Percentiles rank a stretch among this genome's conserved stretches.
These are phyloP conservation scores for Blastobotrys malaysiensis DNA, from an alignment of 1,139 yeast genomes.

Conservation along the genomic window DNA sequence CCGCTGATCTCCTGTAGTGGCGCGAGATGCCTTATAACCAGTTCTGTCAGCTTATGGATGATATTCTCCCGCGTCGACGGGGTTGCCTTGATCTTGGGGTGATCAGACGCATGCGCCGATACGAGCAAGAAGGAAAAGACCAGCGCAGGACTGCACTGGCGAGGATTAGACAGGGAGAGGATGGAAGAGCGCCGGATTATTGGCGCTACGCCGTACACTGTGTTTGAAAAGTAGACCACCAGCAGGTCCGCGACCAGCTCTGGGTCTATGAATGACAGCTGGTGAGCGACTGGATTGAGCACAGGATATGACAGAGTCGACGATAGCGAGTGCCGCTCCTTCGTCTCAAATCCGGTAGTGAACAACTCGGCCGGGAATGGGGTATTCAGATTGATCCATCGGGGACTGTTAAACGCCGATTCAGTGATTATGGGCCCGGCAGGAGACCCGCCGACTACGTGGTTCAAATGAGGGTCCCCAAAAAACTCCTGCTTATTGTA, in stretches of 20 bases:
- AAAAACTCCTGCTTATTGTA: conserved; percentile 1
- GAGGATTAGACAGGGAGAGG: conserved; percentile 19
- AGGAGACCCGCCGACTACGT: background rate
- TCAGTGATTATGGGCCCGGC: conserved; percentile 9
- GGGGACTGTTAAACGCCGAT: conserved; percentile 15
- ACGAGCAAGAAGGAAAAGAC: conserved; percentile 32
- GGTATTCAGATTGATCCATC: conserved; percentile 17
- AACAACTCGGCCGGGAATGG: conserved; percentile 17
- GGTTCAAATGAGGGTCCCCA: background rate
- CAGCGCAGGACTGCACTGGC: conserved; percentile 31
- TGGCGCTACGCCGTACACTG: conserved; percentile 23
- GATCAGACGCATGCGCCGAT: conserved; percentile 36
- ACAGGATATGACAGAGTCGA: conserved; percentile 13
- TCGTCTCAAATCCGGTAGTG: conserved; percentile 12
- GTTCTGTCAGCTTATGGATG: conserved; percentile 7
- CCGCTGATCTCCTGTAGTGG: conserved; percentile 8
- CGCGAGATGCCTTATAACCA: conserved; percentile 8
- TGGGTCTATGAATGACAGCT: conserved; percentile 14
- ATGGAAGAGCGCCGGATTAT: conserved; percentile 19
- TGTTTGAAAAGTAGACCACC: conserved; percentile 23
- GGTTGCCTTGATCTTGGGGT: conserved; percentile 30
- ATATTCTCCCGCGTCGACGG: conserved; percentile 12
- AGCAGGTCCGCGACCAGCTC: conserved; percentile 17
- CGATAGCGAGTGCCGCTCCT: conserved; percentile 8
- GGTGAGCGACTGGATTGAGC: conserved; percentile 11